phyloP scores from a whole-genome alignment of 2,329 filamentous ascomycete species.

The Botryotinia calthae region DNA sequence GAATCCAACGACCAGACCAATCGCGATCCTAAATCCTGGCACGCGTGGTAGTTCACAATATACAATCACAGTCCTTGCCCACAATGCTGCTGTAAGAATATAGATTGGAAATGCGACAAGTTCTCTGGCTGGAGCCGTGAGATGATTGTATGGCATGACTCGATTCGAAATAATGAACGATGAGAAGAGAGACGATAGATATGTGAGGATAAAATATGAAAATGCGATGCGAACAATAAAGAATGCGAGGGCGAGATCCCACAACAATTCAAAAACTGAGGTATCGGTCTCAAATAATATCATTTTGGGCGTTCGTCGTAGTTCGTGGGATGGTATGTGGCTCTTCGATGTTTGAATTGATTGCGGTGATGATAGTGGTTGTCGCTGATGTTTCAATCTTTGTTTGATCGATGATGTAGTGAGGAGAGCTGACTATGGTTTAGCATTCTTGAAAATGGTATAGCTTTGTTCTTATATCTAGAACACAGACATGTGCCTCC shows the following conservation, averaged over 20 bases:
- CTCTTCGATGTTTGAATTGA: not conserved
- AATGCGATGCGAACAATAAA: conserved; percentile 40
- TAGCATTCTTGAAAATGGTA: not conserved
- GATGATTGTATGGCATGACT: conserved; percentile 25
- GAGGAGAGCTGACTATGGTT: not conserved
- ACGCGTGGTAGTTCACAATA: conserved; percentile 37
- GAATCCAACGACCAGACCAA: conserved; percentile 34
- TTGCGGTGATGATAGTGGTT: not conserved
- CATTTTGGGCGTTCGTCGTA: not conserved
- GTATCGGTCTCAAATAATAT: conserved; percentile 39
- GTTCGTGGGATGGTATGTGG: not conserved
- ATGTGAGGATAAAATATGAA: conserved; percentile 38
- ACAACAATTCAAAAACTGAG: conserved; percentile 41
- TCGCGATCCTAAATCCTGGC: conserved; percentile 36
- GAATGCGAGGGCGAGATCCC: conserved; percentile 41
- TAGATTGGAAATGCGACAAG: conserved; percentile 24
- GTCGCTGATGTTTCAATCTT: not conserved
- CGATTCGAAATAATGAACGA: conserved; percentile 24
- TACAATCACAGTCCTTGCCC: conserved; percentile 33
- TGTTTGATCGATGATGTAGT: not conserved
- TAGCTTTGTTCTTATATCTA: not conserved
- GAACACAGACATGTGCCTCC: not conserved
- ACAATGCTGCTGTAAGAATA: conserved; percentile 30
- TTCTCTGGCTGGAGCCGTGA: conserved; percentile 26
- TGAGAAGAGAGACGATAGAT: conserved; percentile 29